These are phyloP conservation scores for Tillandsia fasciculata DNA, from an alignment of 176 grass and related monocot species.

Conservation along the genomic window DNA sequence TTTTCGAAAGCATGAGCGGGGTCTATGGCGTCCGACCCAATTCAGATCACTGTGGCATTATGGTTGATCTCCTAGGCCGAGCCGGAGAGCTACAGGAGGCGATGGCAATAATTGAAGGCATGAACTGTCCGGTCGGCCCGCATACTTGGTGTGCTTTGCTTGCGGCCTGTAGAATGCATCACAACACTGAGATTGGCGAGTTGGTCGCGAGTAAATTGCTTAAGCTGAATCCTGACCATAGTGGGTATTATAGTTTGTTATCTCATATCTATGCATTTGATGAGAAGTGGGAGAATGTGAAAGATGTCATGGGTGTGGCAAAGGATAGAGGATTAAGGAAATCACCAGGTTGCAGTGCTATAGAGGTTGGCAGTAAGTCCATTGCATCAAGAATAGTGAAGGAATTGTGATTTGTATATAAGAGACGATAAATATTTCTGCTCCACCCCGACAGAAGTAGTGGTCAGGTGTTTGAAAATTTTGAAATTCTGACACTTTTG, in stretches of 20 bases:
- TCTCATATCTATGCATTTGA: constrained; percentile 57
- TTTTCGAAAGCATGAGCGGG: constrained; percentile 49
- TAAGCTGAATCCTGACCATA: constrained; percentile 31
- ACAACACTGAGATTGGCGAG: constrained; percentile 26
- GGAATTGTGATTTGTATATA: constrained; percentile 18
- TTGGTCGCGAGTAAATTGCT: constrained; percentile 29
- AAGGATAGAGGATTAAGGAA: constrained; percentile 31
- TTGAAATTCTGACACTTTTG: too few species aligned
- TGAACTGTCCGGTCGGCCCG: constrained; percentile 20
- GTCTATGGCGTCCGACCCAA: constrained; percentile 36
- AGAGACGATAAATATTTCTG: background rate
- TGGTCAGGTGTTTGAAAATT: too few species aligned
- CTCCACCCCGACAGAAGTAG: too few species aligned
- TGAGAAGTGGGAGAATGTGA: constrained; percentile 40
- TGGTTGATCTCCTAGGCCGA: constrained; percentile 62
- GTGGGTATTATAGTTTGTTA: constrained; percentile 54
- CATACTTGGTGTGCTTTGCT: constrained; percentile 63
- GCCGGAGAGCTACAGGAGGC: constrained; percentile 44
- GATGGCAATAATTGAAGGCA: constrained; percentile 22
- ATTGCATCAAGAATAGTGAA: constrained; percentile 23
- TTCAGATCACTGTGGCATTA: constrained; percentile 31
- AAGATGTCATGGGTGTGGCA: constrained; percentile 21
- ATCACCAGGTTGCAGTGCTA: constrained; percentile 37
- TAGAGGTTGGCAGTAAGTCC: constrained; percentile 28
- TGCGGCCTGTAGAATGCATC: constrained; percentile 46